These are phyloP conservation scores for Sporobolomyces roseus DNA, from an alignment of 768 basidiomycete species.

Conservation along the genomic window DNA sequence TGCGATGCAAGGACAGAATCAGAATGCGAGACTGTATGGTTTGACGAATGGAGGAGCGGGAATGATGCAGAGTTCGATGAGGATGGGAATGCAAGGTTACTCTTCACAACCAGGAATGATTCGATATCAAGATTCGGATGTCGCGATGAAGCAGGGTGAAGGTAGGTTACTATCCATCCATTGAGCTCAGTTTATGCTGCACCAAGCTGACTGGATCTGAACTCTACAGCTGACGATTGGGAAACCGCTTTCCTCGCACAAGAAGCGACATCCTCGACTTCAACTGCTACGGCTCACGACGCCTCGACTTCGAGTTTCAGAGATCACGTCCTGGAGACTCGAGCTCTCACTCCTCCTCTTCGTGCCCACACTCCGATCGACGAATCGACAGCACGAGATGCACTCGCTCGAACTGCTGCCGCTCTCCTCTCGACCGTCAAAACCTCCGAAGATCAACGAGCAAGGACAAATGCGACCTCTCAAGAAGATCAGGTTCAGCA, in stretches of 20 bases:
- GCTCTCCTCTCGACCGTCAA: slow-evolving; percentile 67
- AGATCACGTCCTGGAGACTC: slow-evolving; percentile 23
- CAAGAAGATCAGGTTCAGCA: slow-evolving; percentile 33
- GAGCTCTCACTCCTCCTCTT: slow-evolving; percentile 29
- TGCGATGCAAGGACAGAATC: too few relatives aligned
- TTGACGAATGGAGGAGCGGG: neutral
- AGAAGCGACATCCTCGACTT: slow-evolving; percentile 25
- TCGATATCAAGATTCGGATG: neutral
- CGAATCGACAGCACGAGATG: slow-evolving; percentile 52
- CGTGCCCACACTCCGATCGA: slow-evolving; percentile 31
- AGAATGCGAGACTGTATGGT: slow-evolving; percentile 18
- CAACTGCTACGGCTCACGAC: neutral
- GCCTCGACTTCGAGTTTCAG: slow-evolving; percentile 2
- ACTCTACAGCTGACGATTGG: slow-evolving; percentile 33
- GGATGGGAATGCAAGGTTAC: neutral
- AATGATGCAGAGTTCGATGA: slow-evolving; percentile 2
- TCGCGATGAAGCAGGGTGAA: neutral
- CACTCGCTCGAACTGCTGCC: slow-evolving; percentile 75
- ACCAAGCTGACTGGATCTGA: too few relatives aligned
- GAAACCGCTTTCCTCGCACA: slow-evolving; percentile 42
- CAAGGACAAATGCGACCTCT: neutral
- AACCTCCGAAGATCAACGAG: slow-evolving; percentile 18
- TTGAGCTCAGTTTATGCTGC: neutral
- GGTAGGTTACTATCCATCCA: too few relatives aligned
- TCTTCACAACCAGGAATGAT: neutral